Evolutionary conservation across 768 basidiomycete genomes (phyloP).

Genomic region (Collybia sp.): DNA sequence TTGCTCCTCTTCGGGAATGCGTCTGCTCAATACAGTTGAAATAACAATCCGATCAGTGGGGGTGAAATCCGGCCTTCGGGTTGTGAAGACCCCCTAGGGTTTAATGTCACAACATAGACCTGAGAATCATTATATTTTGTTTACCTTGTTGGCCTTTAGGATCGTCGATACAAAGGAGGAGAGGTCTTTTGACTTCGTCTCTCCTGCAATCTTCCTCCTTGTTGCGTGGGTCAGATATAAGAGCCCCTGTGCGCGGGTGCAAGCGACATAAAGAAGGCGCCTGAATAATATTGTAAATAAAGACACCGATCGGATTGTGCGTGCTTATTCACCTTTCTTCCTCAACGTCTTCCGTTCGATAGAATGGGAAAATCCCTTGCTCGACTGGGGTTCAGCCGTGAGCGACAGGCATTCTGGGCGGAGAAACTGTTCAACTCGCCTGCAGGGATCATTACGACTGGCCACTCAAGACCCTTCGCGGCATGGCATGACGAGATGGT

Average conservation of each 20-base stretch:
- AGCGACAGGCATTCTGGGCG: background rate
- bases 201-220: slow-evolving; percentile 11
- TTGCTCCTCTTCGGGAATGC: slow-evolving; percentile 36
- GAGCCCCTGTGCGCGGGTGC: slow-evolving; percentile 76
- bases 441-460: slow-evolving; percentile 77
- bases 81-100: slow-evolving; percentile 37
- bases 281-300: slow-evolving; percentile 27
- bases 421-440: slow-evolving; percentile 28
- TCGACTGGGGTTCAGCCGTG: slow-evolving; percentile 43
- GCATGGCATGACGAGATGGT: slow-evolving; percentile 54
- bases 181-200: slow-evolving; percentile 41
- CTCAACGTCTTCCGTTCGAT: slow-evolving; percentile 67
- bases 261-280: slow-evolving; percentile 83
- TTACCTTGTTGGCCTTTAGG: slow-evolving; percentile 36
- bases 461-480: slow-evolving; percentile 92
- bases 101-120: slow-evolving; percentile 1
- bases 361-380: slow-evolving; percentile 70
- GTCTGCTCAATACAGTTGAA: slow-evolving; percentile 48
- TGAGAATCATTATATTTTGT: slow-evolving; percentile 7
- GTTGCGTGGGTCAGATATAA: slow-evolving; percentile 48
- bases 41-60: slow-evolving; percentile 40
- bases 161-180: slow-evolving; percentile 56
- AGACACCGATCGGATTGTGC: background rate
- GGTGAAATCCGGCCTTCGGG: slow-evolving; percentile 36
- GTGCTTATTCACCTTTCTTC: slow-evolving; percentile 63